These are phyloP conservation scores for Emergomyces pasteurianus DNA, from an alignment of 2,329 filamentous ascomycete species.

Conservation along the genomic window DNA sequence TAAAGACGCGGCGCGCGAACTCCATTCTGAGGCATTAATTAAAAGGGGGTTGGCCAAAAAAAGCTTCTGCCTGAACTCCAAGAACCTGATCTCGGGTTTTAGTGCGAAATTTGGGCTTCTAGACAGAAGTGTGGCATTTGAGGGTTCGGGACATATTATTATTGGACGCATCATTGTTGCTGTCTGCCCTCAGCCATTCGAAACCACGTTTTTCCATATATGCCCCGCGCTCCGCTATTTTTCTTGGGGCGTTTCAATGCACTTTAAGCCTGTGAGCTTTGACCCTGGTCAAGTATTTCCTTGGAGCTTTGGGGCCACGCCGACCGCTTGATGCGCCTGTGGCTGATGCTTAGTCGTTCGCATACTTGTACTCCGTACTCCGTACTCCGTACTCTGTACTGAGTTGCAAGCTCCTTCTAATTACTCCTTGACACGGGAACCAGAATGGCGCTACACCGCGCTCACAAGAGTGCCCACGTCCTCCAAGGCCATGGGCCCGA, in stretches of 20 bases:
- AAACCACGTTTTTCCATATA: background rate
- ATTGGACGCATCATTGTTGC: background rate
- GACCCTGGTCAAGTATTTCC: background rate
- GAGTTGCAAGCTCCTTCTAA: no score
- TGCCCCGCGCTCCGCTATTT: background rate
- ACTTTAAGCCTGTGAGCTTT: background rate
- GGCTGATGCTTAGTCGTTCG: background rate
- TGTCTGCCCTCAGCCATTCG: background rate
- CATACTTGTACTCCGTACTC: no score
- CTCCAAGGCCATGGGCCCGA: background rate
- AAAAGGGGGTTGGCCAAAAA: background rate
- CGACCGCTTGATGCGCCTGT: background rate
- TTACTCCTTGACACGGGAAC: background rate
- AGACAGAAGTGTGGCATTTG: no score
- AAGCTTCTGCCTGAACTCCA: constrained; percentile 1
- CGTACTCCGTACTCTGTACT: no score
- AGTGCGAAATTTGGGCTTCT: background rate
- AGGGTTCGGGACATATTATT: background rate
- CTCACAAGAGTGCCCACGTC: background rate
- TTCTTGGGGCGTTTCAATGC: background rate
- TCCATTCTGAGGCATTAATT: background rate
- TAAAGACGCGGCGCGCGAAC: background rate
- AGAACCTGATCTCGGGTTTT: background rate
- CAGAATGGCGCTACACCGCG: no score
- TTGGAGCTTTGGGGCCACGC: background rate